These are phyloP conservation scores for Coemansia sp. DNA, from an alignment of 192 early-diverging fungal genomes.

Conservation along the genomic window DNA sequence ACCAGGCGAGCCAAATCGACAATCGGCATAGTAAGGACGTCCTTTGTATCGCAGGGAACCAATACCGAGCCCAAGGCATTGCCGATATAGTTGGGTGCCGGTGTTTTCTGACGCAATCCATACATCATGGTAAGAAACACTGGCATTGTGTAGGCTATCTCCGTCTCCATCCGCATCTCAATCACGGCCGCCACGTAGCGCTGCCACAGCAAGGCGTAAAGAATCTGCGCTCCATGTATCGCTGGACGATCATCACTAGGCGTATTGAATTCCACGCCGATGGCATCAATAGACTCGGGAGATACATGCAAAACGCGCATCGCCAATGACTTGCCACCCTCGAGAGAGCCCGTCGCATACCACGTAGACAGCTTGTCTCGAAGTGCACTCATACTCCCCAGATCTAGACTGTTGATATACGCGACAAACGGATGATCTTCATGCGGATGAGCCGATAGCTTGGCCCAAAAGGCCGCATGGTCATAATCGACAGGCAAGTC, in stretches of 20 bases:
- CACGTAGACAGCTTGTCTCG: neutral
- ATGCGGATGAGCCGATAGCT: neutral
- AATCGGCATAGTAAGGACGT: constrained; percentile 1
- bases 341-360: neutral
- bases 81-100: constrained; percentile 26
- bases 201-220: constrained; percentile 1
- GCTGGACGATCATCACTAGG: neutral
- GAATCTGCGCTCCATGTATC: neutral
- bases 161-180: neutral
- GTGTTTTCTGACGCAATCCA: constrained; percentile 10
- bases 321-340: neutral
- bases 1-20: neutral
- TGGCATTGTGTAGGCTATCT: neutral
- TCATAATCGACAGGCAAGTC: constrained; percentile 1
- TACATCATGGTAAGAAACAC: constrained; percentile 25
- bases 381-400: neutral
- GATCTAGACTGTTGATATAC: neutral
- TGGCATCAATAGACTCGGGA: neutral
- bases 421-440: neutral
- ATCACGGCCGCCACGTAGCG: neutral
- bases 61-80: constrained; percentile 23
- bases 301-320: neutral
- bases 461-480: neutral
- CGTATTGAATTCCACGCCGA: neutral
- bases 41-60: constrained; percentile 4